Evolutionary conservation across 106 monocot species (phyloP), one percentile per base, ranked within the genome.

Genomic region (Triglochin maritima): DNA sequence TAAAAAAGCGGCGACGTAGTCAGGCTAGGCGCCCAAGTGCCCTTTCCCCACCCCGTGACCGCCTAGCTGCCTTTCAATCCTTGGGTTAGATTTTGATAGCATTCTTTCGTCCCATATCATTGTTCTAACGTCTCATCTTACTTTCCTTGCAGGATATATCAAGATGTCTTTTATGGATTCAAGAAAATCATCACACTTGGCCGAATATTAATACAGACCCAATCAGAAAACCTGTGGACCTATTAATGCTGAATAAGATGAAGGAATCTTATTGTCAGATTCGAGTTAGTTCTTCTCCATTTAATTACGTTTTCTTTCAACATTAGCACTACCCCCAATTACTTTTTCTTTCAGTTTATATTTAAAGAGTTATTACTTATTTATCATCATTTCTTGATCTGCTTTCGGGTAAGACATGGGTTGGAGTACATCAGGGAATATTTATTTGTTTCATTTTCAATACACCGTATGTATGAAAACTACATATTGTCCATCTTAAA

Each of bases 141-240:
- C 17, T 61, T 61, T n/a, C 67, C 41, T 79, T 74, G 17, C 65
- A 98, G 96, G 96, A 98, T 61, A 92, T 98, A 46, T 86, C 91
- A 44, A 88, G 88, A 74, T 91, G 91, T 71, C 82, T 98, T 46
- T 62, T 98, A 50, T 98, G 96, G 96, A 61, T 86, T 65, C 96
- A 98, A 72, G 68, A 71, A 57, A 82, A 71, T 46, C 86, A 81
- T 79, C 80, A 88, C 7, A 62, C 81, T 14, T 98, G 96, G 96
- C 96, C 96, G 55, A 63, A 68, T 69, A 74, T 88, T 56, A 68
- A 64, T 57, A 98, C 96, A 17, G 72, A 84, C 74, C 96, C 91
- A 50, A 41, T 88, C 63, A 45, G 29, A 56, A 91, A 81, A 76
- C 86, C 96, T 70, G 71, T 86, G 77, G 96, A 98, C 73, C 69